phyloP scores from a whole-genome alignment of 768 basidiomycete genomes.

The Guyanaporus albipodus region DNA sequence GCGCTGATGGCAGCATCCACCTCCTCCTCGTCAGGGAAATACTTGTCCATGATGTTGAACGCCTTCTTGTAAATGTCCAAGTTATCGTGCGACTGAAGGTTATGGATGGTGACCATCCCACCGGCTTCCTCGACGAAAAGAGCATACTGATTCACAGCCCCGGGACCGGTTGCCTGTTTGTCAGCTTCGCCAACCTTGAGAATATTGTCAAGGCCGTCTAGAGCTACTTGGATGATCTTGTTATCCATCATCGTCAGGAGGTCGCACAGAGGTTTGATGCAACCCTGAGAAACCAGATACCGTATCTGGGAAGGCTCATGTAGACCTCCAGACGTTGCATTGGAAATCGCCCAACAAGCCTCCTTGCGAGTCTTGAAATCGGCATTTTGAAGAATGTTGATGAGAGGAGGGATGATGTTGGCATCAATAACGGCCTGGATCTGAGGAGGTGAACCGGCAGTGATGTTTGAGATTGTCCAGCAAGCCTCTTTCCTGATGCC shows the following conservation, averaged over 20 bases:
- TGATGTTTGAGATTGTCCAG: conserved; percentile 99
- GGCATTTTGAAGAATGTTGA: conserved; percentile 95
- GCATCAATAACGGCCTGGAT: conserved; percentile 98
- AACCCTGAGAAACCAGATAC: conserved; percentile 95
- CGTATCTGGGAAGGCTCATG: conserved; percentile 97
- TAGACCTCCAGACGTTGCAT: conserved; percentile 96
- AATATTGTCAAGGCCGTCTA: conserved; percentile 98
- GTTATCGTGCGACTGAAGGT: conserved; percentile 99
- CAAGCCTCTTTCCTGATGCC: conserved; percentile 99
- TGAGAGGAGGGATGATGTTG: conserved; percentile 95
- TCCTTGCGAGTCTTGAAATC: conserved; percentile 99
- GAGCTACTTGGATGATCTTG: conserved; percentile 98
- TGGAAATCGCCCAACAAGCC: conserved; percentile 99
- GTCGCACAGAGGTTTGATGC: conserved; percentile 98
- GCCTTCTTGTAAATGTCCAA: conserved; percentile 99
- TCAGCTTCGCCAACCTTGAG: conserved; percentile 97
- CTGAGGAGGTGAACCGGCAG: conserved; percentile 94
- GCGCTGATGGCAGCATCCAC: conserved; percentile 77
- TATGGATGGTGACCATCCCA: conserved; percentile 98
- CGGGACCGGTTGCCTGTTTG: conserved; percentile 75
- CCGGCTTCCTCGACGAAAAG: conserved; percentile 95
- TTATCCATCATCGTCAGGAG: conserved; percentile 98
- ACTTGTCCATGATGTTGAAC: conserved; percentile 97
- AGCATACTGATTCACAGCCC: conserved; percentile 89
- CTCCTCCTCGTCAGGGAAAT: conserved; percentile 98